A percentile compares a stretch with the other conserved stretches of the same genome.
Evolutionary conservation across 2,329 filamentous ascomycete genomes (phyloP).

Genomic region (Trematosphaeria pertusa): DNA sequence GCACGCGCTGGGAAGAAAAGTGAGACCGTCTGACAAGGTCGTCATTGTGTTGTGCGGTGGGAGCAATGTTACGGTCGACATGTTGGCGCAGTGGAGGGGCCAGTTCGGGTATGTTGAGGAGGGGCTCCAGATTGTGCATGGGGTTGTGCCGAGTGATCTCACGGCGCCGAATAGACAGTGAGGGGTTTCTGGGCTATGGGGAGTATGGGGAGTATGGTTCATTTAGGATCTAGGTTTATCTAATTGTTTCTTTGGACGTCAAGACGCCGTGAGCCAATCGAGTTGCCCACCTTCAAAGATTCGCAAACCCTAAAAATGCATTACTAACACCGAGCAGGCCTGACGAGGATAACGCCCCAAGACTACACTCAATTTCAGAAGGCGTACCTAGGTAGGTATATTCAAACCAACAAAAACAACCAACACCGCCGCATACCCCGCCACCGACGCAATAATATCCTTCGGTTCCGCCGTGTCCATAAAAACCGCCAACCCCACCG

Average conservation of each 20-base stretch:
- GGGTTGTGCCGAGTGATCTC: slow-evolving; percentile 15
- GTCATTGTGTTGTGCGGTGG: slow-evolving; percentile 85
- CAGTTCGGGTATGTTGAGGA: slow-evolving; percentile 40
- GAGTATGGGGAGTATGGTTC: no score
- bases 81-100: slow-evolving; percentile 57
- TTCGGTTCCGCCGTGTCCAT: not conserved
- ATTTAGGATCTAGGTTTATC: no score
- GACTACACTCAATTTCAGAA: no score
- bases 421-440: not conserved
- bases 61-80: slow-evolving; percentile 59
- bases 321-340: no score
- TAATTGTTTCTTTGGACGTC: no score
- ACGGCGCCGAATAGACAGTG: slow-evolving; percentile 10
- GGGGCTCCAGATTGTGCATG: not conserved
- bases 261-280: no score
- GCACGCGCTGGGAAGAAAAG: slow-evolving; percentile 64
- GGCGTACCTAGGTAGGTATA: no score
- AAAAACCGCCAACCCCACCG: not conserved
- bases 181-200: no score
- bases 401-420: not conserved
- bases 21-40: slow-evolving; percentile 72
- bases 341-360: no score
- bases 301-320: no score
- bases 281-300: no score
- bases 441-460: not conserved